phyloP scores from a whole-genome alignment of 2,329 filamentous ascomycete species.

The Ophiostoma fasciatum region DNA sequence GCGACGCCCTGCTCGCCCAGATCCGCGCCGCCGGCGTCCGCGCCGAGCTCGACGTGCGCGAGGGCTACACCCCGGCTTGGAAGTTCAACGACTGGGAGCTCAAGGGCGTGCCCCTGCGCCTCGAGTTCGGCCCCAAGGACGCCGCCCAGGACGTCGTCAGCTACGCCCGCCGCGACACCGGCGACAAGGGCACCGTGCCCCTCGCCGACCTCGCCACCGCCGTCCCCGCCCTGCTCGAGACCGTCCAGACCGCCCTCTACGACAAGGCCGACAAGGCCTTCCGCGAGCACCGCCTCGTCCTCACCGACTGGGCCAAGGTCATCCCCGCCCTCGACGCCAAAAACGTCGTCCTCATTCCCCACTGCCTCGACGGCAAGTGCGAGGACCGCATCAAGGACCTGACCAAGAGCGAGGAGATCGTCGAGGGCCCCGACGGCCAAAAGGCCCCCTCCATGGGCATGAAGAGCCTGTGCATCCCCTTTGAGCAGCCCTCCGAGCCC shows the following conservation, averaged over 20 bases:
- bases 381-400: slow-evolving; percentile 93
- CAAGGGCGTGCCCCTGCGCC: slow-evolving; percentile 81
- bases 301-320: slow-evolving; percentile 84
- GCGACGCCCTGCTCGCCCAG: slow-evolving; percentile 53
- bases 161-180: slow-evolving; percentile 74
- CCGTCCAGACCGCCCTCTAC: slow-evolving; percentile 75
- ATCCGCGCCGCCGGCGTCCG: slow-evolving; percentile 64
- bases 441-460: slow-evolving; percentile 45
- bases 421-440: slow-evolving; percentile 35
- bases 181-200: slow-evolving; percentile 66
- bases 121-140: slow-evolving; percentile 95
- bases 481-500: slow-evolving; percentile 70
- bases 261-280: slow-evolving; percentile 63
- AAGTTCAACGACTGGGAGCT: slow-evolving; percentile 99
- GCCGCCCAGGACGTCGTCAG: slow-evolving; percentile 73
- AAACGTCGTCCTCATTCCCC: slow-evolving; percentile 85
- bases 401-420: slow-evolving; percentile 56
- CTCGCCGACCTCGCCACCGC: slow-evolving; percentile 58
- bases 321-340: slow-evolving; percentile 79
- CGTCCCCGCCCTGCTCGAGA: slow-evolving; percentile 70
- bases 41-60: slow-evolving; percentile 67
- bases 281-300: slow-evolving; percentile 61
- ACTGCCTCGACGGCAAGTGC: slow-evolving; percentile 68
- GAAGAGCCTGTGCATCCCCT: slow-evolving; percentile 61
- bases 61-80: slow-evolving; percentile 87